Evolutionary conservation across 305 asterid species (phyloP), one percentile per base, ranked within the genome.

Genomic region (Fraxinus baroniana): DNA sequence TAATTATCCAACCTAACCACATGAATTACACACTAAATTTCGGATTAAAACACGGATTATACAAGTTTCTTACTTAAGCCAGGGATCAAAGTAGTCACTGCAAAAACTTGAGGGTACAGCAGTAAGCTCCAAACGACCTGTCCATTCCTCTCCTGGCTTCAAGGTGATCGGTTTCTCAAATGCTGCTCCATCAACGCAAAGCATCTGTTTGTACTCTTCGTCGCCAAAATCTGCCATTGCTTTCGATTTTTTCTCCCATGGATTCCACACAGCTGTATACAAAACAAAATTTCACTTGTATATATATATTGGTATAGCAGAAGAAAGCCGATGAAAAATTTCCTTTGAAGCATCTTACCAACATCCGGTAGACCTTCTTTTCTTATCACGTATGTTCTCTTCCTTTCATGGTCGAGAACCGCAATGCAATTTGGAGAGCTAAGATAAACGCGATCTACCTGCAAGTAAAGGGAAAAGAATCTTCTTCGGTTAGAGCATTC

Each of bases 81-180:
- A 85, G 35, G 89, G 87, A 62, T 90, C 86, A 79, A 89, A 94
- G 46, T 85, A 84, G 18, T 92, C 95, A 39, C 93, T 83, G 88
- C 97, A 94, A 80, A 95, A 95, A 90, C 90, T 94, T 0, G 98
- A 94, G 4, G 97, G 94, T 8, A 94, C 93, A 20, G 90, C 95
- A 18, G 89, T 88, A 71, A 96, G 92, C 90, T 92, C 97, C 60
- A 96, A 64, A 1, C 91, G 88, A 0, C 98, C 98, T 0, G 94
- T 96, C 99, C 99, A 96, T 87, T 94, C 98, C 82, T 94, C 97
- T 57, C 98, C 97, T 2, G 94, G 93, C 85, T 91, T 94, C 84
- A 96, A 79, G 49, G 93, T 92, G 81, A 96, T 90, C 41, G 88
- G 90, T 86, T 89, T 94, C 84, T 93, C 99, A 18, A 92, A 76